Evolutionary conservation across 495 filamentous ascomycete species (phyloP).

Genomic region (Hypoxylon trugodes): DNA sequence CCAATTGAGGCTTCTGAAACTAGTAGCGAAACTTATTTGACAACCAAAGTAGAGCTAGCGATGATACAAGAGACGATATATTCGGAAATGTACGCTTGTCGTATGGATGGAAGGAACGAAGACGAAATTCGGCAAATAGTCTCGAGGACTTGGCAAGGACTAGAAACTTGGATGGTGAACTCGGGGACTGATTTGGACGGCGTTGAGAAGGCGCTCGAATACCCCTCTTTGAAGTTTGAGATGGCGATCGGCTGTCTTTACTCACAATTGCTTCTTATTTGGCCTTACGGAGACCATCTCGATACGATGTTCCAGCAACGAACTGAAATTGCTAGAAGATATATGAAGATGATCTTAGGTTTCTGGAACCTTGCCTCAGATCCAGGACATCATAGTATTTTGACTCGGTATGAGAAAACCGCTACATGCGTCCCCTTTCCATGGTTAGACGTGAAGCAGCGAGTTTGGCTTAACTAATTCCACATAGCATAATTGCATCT

Average conservation of each 20-base stretch:
- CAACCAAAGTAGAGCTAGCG: conserved; percentile 17
- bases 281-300: conserved; percentile 19
- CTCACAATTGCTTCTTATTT: conserved; percentile 20
- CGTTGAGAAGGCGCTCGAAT: neutral
- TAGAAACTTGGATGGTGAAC: conserved; percentile 5
- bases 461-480: neutral
- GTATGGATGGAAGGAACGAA: conserved; percentile 15
- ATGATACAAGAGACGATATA: conserved; percentile 25
- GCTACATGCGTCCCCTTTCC: neutral
- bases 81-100: conserved; percentile 17
- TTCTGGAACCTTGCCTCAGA: conserved; percentile 13
- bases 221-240: conserved; percentile 1
- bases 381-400: neutral
- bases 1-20: neutral
- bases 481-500: conserved; percentile 16
- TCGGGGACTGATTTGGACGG: conserved; percentile 5
- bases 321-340: conserved; percentile 9
- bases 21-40: neutral
- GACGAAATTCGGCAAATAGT: conserved; percentile 10
- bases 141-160: neutral
- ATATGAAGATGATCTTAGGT: conserved; percentile 15
- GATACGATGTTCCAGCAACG: neutral
- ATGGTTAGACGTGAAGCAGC: neutral
- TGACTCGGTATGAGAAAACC: conserved; percentile 20
- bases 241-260: conserved; percentile 5